Base-by-base conservation (phyloP, 2,329 filamentous ascomycete species). In the Cyphellophora europaea region DNA sequence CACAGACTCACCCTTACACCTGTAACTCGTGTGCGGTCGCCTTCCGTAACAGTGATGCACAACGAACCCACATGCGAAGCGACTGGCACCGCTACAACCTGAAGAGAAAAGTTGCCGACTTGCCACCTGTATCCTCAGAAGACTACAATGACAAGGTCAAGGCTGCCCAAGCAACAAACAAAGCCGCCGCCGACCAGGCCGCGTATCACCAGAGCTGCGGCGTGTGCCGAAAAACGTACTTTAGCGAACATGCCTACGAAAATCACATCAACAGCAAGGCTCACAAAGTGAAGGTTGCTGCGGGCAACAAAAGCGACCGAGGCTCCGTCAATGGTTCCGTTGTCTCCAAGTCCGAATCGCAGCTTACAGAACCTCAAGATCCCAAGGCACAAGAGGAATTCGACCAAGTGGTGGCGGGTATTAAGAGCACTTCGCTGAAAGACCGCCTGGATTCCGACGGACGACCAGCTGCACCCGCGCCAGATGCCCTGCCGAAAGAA, bases 61-160 rank as follows among this genome's bases (percentile, higher is more conserved):
- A 98, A 65, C 80, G 91, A 57, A 79, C 77, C 23, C 91, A 98
- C 58, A 98, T 98, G 91, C 87, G 91, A 60, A 91, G 82, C 51
- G 91, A 98, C 65, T 98, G 91, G 91, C 89, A 98, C 60, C 80
- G 91, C 47, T 95, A 95, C 63, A 98, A 98, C 59, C 74, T 96
- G 52, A 95, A 96, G 67, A 84, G 91, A 49, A 80, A 88, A 52
- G 83, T 96, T 37, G 87, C 89, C 27, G 85, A 84, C 5, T 70
- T 96, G 5, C 87, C 89, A 18, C 88, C 91, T 3, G 85, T 96
- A 32, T 79, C 87, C 5, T 88, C 89, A 35, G 88, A 96, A 56
- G 72, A 86, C 38, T 98, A 96, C 59, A 86, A 86, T 51, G 91
- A 96, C 51, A 96, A 96, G 59, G 89, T 98, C 25, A 69, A 95